Evolutionary conservation across 805 yeast genomes (phyloP), one percentile per base, ranked within the genome.

Genomic region (Pichia deserticola): DNA sequence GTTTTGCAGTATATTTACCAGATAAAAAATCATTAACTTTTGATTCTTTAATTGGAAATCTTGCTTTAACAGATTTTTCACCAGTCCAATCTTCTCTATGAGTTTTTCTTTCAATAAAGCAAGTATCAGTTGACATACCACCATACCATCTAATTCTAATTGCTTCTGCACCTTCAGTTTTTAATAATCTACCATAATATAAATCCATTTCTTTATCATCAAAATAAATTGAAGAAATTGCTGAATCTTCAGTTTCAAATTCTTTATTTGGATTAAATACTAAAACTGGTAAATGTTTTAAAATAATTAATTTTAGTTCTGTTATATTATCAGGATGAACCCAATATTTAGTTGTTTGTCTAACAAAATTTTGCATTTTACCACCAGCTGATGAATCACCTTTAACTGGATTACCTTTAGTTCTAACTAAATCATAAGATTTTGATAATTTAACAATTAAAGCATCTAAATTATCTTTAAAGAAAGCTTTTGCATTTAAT

Each of bases 61-160:
- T 79, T 5, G 98, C 98, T 70, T 93, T 93, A 56, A 93, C 99
- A n/a, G 97, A 88, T 70, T 92, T 92, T 68, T 93, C 99, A 59
- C 99, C 99, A 3, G 99, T 93, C 99, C 99, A 92, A 73, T 93
- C 99, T 69, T 93, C 99, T 68, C 99, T 80, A 65, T 93, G 99
- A 6, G 99, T 93, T 68, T 93, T 93, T 68, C 99, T 81, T 71
- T 93, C 99, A 44, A 92, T 96, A 56, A 93, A 93, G 49, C 92
- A 87, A 40, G 86, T 87, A 58, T 92, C 97, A 2, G 90, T 77
- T 48, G 78, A 76, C 99, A 93, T 93, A 49, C 97, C 97, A 64
- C 99, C 99, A 66, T 93, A 93, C 99, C 99, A 93, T 73, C 99
- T 84, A 64, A 93, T 76, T 71, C 99, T 84, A 56, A 92, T 89